Evolutionary conservation across 202 grass and related monocot species (phyloP).

Genomic region (Digitaria exilis): DNA sequence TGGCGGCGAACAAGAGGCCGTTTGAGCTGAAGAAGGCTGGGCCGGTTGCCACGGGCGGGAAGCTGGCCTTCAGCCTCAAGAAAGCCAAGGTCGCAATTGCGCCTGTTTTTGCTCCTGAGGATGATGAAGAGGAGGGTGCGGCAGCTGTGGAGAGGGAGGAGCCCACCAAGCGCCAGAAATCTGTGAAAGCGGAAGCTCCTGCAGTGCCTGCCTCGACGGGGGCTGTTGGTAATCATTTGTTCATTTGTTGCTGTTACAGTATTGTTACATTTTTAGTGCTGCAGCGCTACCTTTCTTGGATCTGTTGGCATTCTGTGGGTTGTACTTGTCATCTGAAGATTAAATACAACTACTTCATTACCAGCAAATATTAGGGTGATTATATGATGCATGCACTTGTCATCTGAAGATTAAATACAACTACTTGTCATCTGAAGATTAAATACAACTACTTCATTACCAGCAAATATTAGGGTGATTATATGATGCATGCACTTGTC

Average conservation of each 20-base stretch:
- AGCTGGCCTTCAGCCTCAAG: conserved; percentile 95
- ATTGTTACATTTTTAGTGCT: not conserved
- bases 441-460: not conserved
- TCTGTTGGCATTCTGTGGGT: not conserved
- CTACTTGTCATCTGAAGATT: conserved; percentile 16
- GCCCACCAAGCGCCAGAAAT: conserved; percentile 58
- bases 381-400: too few species aligned
- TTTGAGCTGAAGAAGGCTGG: conserved; percentile 58
- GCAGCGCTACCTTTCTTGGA: not conserved
- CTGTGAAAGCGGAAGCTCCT: conserved; percentile 35
- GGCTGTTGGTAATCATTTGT: conserved; percentile 90
- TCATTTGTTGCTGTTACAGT: conserved; percentile 20
- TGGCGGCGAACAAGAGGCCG: conserved; percentile 61
- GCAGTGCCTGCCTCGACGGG: conserved; percentile 20
- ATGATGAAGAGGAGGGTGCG: conserved; percentile 70
- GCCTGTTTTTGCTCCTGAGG: conserved; percentile 50
- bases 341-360: not conserved
- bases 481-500: too few species aligned
- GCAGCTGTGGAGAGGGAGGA: conserved; percentile 40
- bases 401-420: too few species aligned
- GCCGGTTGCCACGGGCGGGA: conserved; percentile 35
- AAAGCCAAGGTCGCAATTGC: conserved; percentile 69
- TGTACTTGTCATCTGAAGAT: conserved; percentile 12
- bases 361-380: too few species aligned
- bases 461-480: too few species aligned